Percentiles rank a stretch among this genome's conserved stretches.
phyloP scores from a whole-genome alignment of 495 filamentous ascomycete species.

The Daldinia concentrica region DNA sequence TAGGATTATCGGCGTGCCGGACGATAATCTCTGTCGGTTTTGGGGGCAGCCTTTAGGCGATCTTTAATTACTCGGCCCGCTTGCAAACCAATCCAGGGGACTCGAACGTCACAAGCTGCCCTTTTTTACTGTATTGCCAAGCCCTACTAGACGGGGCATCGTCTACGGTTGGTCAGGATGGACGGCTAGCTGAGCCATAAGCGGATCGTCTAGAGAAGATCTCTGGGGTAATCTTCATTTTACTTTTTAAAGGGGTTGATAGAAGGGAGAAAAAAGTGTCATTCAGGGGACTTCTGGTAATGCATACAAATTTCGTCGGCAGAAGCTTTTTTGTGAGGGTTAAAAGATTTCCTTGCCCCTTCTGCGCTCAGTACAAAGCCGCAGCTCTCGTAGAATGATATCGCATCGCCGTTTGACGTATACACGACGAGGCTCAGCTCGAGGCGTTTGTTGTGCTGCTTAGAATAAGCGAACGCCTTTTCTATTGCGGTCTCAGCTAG shows the following conservation, averaged over 20 bases:
- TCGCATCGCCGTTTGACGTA: constrained; percentile 50
- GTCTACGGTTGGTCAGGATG: constrained; percentile 32
- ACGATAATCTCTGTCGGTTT: constrained; percentile 41
- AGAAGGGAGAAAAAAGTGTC: background rate
- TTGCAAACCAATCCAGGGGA: constrained; percentile 24
- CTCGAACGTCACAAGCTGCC: constrained; percentile 46
- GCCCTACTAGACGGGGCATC: constrained; percentile 13
- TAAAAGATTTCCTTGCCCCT: constrained; percentile 34
- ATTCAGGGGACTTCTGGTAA: constrained; percentile 17
- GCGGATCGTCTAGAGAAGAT: constrained; percentile 30
- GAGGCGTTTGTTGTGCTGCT: constrained; percentile 28
- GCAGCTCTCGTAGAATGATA: constrained; percentile 55
- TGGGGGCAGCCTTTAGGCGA: constrained; percentile 28
- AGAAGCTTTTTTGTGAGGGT: constrained; percentile 30
- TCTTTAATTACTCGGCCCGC: constrained; percentile 40
- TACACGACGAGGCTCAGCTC: constrained; percentile 53
- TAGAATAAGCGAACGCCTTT: constrained; percentile 43
- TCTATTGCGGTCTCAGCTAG: constrained; percentile 52
- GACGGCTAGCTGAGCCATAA: constrained; percentile 17
- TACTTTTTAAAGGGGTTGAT: constrained; percentile 17
- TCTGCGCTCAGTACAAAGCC: constrained; percentile 54
- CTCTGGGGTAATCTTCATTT: constrained; percentile 42
- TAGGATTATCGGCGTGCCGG: constrained; percentile 29
- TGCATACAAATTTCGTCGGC: constrained; percentile 36
- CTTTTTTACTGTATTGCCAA: constrained; percentile 38